Base-by-base conservation (phyloP, 257 asterid genomes). In the Anisodus tanguticus region DNA sequence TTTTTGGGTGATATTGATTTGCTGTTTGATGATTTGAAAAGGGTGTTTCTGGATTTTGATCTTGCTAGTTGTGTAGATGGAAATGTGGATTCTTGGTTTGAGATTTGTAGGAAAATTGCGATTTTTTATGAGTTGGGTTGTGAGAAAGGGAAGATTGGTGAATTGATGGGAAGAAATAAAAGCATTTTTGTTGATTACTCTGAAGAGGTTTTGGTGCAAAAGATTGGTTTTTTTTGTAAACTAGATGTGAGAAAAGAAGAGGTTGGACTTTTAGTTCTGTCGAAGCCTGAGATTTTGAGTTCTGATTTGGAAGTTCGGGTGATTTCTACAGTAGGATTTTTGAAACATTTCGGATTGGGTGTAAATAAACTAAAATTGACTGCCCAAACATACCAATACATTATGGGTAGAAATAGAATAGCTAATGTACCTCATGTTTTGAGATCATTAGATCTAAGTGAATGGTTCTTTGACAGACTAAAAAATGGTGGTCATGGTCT, bases 371-470 rank as follows among this genome's bases (percentile, higher is more conserved):
- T 88, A 86, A 80, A 80, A 62, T 79, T 86, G 58, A 90, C 90
- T 81, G 53, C 85, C 86, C 79, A 84, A 74, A 89, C 87, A 54
- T 92, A 89, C 59, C 93, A 91, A 85, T 89, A 92, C 51, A 91
- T 90, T 88, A 90, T 93, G 77, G 96, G 96, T n/a, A 93, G 92
- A 84, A 93, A 93, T 81, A 87, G 64, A 80, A 87, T 93, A 37
- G 91, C 85, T 81, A 92, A 93, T 83, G 51, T 92, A 77, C 93
- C 94, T 84, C 80, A 85, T 22, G 58, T 87, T 3, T 88, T 93
- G 90, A 88, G 92, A 90, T 86, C 93, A 4, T 79, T 93, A 89
- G 85, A 90, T 84, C 92, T 92, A n/a, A 83, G 85, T 35, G 89
- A 88, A 37, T 93, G 97, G 97, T 93, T 93, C 90, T 93, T 92